Percentiles rank a stretch among this genome's conserved stretches.
phyloP scores from a whole-genome alignment of 1,284 basidiomycete species.

The Sporisorium graminicola region DNA sequence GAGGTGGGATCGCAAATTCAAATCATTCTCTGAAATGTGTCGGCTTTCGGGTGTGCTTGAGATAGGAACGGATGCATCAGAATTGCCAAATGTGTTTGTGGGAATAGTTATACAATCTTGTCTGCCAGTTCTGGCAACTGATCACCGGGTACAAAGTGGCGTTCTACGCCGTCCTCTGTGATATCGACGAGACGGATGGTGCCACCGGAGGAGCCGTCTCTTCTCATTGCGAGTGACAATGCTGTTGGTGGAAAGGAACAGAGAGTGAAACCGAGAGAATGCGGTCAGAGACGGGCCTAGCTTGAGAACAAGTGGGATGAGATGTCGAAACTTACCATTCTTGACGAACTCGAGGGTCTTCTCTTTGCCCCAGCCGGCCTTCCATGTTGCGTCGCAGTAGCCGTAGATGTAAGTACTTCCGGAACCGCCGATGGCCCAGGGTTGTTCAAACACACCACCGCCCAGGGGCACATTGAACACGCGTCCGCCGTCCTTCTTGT shows the following conservation, averaged over 20 bases:
- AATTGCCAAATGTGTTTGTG: neutral
- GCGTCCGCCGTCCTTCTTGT: slow-evolving; percentile 88
- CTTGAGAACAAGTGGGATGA: neutral
- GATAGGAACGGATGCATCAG: neutral
- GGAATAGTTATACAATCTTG: slow-evolving; percentile 53
- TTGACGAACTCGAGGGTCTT: slow-evolving; percentile 94
- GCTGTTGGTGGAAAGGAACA: slow-evolving; percentile 72
- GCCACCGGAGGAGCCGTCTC: slow-evolving; percentile 97
- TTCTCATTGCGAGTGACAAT: slow-evolving; percentile 92
- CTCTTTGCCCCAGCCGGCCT: slow-evolving; percentile 90
- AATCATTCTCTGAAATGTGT: neutral
- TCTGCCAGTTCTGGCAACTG: slow-evolving; percentile 59
- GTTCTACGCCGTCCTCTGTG: slow-evolving; percentile 88
- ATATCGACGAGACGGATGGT: slow-evolving; percentile 98
- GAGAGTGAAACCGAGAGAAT: neutral
- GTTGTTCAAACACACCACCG: slow-evolving; percentile 66
- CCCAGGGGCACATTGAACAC: slow-evolving; percentile 82
- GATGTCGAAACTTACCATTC: slow-evolving; percentile 75
- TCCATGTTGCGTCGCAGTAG: slow-evolving; percentile 98
- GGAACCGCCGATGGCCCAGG: slow-evolving; percentile 73
- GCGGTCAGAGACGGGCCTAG: neutral
- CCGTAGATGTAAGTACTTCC: slow-evolving; percentile 99
- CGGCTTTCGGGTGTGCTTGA: neutral
- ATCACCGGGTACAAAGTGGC: slow-evolving; percentile 91
- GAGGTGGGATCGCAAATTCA: neutral